Percentiles rank a stretch among this genome's conserved stretches.
These are phyloP conservation scores for Maudiozyma saulgeensis DNA, from an alignment of 805 yeast genomes.

Conservation along the genomic window DNA sequence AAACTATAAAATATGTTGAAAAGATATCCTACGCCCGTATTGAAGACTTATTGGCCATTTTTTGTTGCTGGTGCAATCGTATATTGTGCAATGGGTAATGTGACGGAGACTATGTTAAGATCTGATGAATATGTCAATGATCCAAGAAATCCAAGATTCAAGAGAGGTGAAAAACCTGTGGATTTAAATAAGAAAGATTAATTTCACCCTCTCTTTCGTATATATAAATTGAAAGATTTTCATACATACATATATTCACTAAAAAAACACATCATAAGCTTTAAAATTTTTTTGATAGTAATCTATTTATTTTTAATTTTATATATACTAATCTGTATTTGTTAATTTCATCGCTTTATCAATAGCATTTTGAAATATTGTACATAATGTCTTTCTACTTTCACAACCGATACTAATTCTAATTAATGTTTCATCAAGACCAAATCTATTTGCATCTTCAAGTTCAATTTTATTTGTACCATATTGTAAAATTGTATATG, in stretches of 20 bases:
- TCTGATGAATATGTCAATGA: constrained; percentile 80
- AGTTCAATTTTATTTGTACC: constrained; percentile 59
- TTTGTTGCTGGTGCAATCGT: constrained; percentile 73
- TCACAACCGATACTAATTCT: constrained; percentile 84
- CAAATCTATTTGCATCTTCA: constrained; percentile 70
- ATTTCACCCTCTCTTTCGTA: neutral
- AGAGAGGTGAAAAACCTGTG: constrained; percentile 42
- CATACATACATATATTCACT: no score
- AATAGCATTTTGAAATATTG: constrained; percentile 44
- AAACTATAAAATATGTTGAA: constrained; percentile 20
- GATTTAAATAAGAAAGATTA: constrained; percentile 22
- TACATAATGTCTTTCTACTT: constrained; percentile 47
- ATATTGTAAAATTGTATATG: constrained; percentile 57
- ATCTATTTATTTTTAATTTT: no score
- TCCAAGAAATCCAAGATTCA: constrained; percentile 93
- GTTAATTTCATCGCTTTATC: constrained; percentile 19
- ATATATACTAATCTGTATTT: neutral
- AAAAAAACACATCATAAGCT: no score
- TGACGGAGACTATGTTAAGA: constrained; percentile 57
- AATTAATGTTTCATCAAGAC: constrained; percentile 67
- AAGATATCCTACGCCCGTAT: constrained; percentile 37
- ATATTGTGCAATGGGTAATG: constrained; percentile 61
- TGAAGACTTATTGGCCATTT: constrained; percentile 81
- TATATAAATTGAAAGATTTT: no score
- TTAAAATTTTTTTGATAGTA: no score